These are phyloP conservation scores for Thelonectria olida DNA, from an alignment of 2,329 filamentous ascomycete genomes.

Conservation along the genomic window DNA sequence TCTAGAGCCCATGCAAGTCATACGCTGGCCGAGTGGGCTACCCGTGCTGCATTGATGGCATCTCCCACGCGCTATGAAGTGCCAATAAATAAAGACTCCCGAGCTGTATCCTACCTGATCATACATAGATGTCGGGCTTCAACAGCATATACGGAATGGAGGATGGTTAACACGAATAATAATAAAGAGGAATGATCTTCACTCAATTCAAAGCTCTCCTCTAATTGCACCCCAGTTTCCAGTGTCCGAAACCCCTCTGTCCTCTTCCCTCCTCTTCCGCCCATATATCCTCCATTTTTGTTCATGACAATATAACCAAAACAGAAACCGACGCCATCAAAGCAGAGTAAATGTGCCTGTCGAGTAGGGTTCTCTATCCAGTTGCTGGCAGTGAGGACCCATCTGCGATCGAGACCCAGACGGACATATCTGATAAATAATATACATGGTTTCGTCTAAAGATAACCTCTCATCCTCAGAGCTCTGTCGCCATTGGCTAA, in stretches of 20 bases:
- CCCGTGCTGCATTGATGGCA: too few species aligned
- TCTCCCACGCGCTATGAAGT: too few species aligned
- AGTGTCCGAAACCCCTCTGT: background rate
- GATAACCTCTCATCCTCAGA: slow-evolving; percentile 13
- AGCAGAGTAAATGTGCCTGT: slow-evolving; percentile 27
- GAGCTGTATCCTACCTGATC: too few species aligned
- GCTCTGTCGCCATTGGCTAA: slow-evolving; percentile 1
- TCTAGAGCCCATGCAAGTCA: background rate
- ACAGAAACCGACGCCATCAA: slow-evolving; percentile 35
- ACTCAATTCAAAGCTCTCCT: slow-evolving; percentile 9
- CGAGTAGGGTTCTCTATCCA: slow-evolving; percentile 40
- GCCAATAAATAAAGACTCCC: too few species aligned
- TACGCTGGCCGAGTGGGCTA: too few species aligned
- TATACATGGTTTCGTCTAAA: slow-evolving; percentile 41
- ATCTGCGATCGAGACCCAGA: slow-evolving; percentile 35
- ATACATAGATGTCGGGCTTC: too few species aligned
- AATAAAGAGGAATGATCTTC: background rate
- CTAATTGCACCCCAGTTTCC: slow-evolving; percentile 16
- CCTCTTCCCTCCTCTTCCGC: background rate
- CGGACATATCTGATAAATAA: slow-evolving; percentile 41
- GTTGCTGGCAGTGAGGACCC: slow-evolving; percentile 21
- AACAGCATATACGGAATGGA: too few species aligned
- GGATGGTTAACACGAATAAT: too few species aligned
- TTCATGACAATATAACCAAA: slow-evolving; percentile 6
- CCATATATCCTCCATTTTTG: slow-evolving; percentile 4